Evolutionary conservation across 345 rosid genomes (phyloP), one percentile per base, ranked within the genome.

Genomic region (Cardamine resedifolia): DNA sequence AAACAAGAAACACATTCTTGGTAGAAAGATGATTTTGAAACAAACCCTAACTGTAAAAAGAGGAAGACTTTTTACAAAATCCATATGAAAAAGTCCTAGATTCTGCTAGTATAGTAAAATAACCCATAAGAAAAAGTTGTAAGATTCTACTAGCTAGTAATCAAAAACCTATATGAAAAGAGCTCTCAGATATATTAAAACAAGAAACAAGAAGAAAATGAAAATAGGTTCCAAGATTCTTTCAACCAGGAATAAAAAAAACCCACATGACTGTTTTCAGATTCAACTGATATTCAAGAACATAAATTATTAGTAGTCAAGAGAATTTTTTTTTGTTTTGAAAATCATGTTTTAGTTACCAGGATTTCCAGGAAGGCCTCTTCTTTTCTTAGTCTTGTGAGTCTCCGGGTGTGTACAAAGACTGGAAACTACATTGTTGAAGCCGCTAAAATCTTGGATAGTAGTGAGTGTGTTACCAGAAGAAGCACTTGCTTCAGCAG

Each of bases 321-420:
- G 6, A 39, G 45, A 39, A 38, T 4, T 8, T 33, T 33, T 8
- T 7, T 0, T 4, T n/a, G n/a, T n/a, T n/a, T n/a, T n/a, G 2
- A 39, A 43, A 43, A 43, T 43, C 1, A n/a, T 5, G 20, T 6
- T 43, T n/a, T 43, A 4, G 1, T 71, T 75, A 88, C 98, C 98
- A 74, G 97, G 97, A 77, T 93, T 90, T 11, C 98, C 96, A 20
- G 98, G 98, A 66, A 87, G 84, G 82, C 84, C 87, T 82, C 98
- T 81, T 34, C 88, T 90, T 86, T 88, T 93, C 87, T 85, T 90
- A 68, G 66, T 41, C 79, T 84, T 90, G 19, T 80, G 85, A 48
- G 80, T 81, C 48, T 71, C 87, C 16, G 58, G 38, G 52, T 80
- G 83, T 4, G 81, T 74, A 53, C 73, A 51, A 41, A 74, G 28